These are phyloP conservation scores for Malus sylvestris DNA, from an alignment of 306 rosid genomes.

Conservation along the genomic window DNA sequence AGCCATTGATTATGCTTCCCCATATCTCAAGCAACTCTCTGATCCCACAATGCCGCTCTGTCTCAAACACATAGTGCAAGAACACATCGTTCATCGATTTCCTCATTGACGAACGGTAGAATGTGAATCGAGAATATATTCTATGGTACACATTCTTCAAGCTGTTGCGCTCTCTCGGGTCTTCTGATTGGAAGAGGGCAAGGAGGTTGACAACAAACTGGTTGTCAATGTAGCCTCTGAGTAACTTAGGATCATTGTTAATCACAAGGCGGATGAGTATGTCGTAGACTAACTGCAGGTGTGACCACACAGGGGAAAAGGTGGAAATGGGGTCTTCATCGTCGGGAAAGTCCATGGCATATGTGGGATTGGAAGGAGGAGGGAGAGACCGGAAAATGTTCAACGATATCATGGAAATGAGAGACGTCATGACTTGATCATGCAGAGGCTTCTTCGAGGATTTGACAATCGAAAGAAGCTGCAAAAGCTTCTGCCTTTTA, in stretches of 20 bases:
- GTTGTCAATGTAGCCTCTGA: conserved; percentile 28
- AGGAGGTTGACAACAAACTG: conserved; percentile 50
- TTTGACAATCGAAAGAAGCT: conserved; percentile 43
- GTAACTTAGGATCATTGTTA: conserved; percentile 30
- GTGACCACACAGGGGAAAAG: conserved; percentile 54
- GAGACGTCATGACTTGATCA: conserved; percentile 28
- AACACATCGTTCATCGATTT: conserved; percentile 64
- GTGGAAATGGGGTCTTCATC: conserved; percentile 52
- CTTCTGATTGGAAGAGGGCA: conserved; percentile 66
- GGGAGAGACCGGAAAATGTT: conserved; percentile 76
- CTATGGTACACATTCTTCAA: conserved; percentile 66
- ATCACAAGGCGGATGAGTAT: conserved; percentile 46
- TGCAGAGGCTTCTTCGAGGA: conserved; percentile 38
- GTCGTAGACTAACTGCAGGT: conserved; percentile 61
- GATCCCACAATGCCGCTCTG: conserved; percentile 60
- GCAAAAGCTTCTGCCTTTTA: conserved; percentile 48
- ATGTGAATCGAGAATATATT: conserved; percentile 51
- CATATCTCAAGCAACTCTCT: conserved; percentile 87
- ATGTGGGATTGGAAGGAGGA: conserved; percentile 39
- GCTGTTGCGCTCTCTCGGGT: conserved; percentile 63
- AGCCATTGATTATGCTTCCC: conserved; percentile 83
- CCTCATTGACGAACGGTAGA: conserved; percentile 57
- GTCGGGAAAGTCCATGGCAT: conserved; percentile 30
- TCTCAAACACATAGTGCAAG: conserved; percentile 55
- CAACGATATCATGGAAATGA: conserved; percentile 45